Base-by-base conservation (phyloP, 2,329 filamentous ascomycete species). In the Escovopsis sp. region DNA sequence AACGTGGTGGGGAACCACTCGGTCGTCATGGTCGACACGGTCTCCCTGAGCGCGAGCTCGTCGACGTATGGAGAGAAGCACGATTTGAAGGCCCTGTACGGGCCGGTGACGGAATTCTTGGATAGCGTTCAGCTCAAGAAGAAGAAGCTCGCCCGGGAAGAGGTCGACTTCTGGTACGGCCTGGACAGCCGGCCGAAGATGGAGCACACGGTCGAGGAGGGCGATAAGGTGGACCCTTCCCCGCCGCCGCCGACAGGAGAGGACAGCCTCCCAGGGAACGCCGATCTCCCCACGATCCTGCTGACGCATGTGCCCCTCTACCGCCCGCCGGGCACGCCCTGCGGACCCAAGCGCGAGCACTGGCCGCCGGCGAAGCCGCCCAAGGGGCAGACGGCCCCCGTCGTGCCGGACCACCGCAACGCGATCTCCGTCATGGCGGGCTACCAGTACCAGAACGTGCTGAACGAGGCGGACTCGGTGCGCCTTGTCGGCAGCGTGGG, bases 371-470 rank as follows among this genome's bases (percentile, higher is more conserved):
- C 76, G 0, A 73, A 70, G 43, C 75, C 73, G 1, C 69, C 74
- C 1, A 71, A 74, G 42, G 76, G 77, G 6, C 71, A 82, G 52
- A 65, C 59, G 0, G 61, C 52, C 0, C 69, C 72, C 0, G 64
- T 75, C 1, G 59, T 61, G 43, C 76, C 65, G 3, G 85, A 93
- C 53, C 69, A 84, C 38, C 72, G 76, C 43, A 93, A 91, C 50
- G 79, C 88, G 23, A 84, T 98, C 45, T 72, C 73, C 3, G 77
- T 98, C 12, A 66, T 75, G 9, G 71, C 69, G 12, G 91, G 91
- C 12, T 95, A 95, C 56, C 91, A 98, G 59, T 98, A 98, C 56
- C 89, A 96, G 59, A 98, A 95, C 53, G 89, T 95, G 3, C 74
- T 98, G 26, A 82, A 74, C 40, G 76, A 81, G 40, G 70, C 75